These are phyloP conservation scores for Achaetomium macrosporum DNA, from an alignment of 2,329 filamentous ascomycete genomes.

Conservation along the genomic window DNA sequence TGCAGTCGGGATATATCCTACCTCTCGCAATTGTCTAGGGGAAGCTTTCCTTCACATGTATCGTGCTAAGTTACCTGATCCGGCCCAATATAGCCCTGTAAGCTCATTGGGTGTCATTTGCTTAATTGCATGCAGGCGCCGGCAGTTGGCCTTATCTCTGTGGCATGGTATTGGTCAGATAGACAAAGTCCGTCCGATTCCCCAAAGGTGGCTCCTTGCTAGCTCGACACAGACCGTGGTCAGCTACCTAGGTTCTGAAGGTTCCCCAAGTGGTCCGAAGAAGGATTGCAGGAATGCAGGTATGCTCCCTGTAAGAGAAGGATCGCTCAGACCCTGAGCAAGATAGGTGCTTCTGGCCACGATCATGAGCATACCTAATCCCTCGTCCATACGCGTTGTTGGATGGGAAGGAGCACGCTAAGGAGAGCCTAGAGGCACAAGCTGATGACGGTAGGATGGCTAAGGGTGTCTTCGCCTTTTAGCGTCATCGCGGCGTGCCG, in stretches of 20 bases:
- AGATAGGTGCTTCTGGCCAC: neutral
- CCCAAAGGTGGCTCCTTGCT: neutral
- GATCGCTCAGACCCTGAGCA: neutral
- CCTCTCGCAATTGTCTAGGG: constrained; percentile 14
- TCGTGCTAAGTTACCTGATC: constrained; percentile 6
- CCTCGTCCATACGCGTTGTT: neutral
- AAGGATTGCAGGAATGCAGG: neutral
- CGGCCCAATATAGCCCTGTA: neutral
- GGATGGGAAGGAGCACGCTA: too few relatives aligned
- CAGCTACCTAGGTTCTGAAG: constrained; percentile 1
- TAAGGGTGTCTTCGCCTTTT: too few relatives aligned
- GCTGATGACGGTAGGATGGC: too few relatives aligned
- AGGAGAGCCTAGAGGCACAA: too few relatives aligned
- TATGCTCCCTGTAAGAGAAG: neutral
- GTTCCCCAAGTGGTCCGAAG: neutral
- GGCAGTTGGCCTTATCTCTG: constrained; percentile 9
- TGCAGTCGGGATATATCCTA: constrained; percentile 7
- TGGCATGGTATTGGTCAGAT: constrained; percentile 15
- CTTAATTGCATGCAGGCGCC: neutral
- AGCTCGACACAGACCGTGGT: constrained; percentile 4
- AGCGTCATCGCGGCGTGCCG: too few relatives aligned
- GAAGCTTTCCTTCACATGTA: neutral
- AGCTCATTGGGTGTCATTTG: neutral
- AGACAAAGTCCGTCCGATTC: neutral
- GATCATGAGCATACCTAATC: neutral